A percentile compares a stretch with the other conserved stretches of the same genome.
These are phyloP conservation scores for Sclerotiophoma versabilis DNA, from an alignment of 2,329 filamentous ascomycete genomes.

Conservation along the genomic window DNA sequence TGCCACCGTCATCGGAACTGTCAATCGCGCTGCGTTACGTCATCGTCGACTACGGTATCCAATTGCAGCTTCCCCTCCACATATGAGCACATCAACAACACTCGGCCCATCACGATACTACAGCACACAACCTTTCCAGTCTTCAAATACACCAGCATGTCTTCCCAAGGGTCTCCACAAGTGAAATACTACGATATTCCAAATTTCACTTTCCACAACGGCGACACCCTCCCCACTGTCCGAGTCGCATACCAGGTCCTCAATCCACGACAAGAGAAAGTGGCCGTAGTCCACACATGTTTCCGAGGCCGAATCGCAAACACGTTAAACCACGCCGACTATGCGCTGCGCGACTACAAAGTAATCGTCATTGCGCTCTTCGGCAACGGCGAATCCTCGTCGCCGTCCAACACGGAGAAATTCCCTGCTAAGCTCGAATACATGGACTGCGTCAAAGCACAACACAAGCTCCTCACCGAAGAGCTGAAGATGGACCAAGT, in stretches of 20 bases:
- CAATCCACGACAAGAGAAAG: constrained; percentile 31
- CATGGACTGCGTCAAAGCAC: constrained; percentile 61
- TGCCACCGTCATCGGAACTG: constrained; percentile 4
- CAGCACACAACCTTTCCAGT: too few relatives aligned
- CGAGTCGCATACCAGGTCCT: constrained; percentile 34
- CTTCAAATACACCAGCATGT: constrained; percentile 9
- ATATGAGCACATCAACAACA: not conserved
- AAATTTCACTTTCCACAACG: constrained; percentile 31
- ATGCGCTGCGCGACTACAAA: constrained; percentile 56
- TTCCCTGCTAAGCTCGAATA: constrained; percentile 58
- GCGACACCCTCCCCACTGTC: constrained; percentile 21
- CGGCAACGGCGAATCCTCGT: constrained; percentile 62
- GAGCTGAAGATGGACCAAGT: constrained; percentile 54
- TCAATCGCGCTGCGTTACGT: constrained; percentile 4
- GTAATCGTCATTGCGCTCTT: constrained; percentile 61
- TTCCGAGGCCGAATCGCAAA: constrained; percentile 60
- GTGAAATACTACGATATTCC: constrained; percentile 23
- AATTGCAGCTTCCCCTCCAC: too few relatives aligned
- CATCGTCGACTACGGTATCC: constrained; percentile 10
- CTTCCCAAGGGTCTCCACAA: constrained; percentile 19
- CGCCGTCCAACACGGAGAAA: constrained; percentile 57
- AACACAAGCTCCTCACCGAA: constrained; percentile 53
- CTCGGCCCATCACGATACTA: too few relatives aligned
- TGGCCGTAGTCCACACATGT: constrained; percentile 60
- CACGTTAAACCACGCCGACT: constrained; percentile 57